A percentile compares a stretch with the other conserved stretches of the same genome.
Evolutionary conservation across 2,329 filamentous ascomycete species (phyloP).

Genomic region (Clarireedia monteithiana): DNA sequence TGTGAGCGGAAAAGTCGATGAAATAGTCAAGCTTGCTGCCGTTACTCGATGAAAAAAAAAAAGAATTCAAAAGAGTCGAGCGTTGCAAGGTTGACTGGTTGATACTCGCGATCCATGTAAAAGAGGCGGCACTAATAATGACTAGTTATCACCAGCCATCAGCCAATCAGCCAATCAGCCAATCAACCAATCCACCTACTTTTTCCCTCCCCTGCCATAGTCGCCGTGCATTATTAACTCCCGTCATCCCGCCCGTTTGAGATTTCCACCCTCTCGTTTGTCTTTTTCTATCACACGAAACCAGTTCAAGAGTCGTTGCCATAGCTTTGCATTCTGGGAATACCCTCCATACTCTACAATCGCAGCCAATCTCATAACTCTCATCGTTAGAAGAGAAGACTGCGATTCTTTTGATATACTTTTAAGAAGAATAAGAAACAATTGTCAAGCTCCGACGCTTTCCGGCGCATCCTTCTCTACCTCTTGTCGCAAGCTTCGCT

Average conservation of each 20-base stretch:
- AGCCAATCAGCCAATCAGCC: background rate
- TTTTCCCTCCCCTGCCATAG: background rate
- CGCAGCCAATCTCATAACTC: background rate
- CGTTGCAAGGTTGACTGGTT: background rate
- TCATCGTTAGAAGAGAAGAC: background rate
- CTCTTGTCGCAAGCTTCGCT: slow-evolving; percentile 10
- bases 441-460: slow-evolving; percentile 12
- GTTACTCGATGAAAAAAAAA: background rate
- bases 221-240: slow-evolving; percentile 2
- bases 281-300: slow-evolving; percentile 3
- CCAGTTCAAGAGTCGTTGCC: background rate
- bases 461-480: slow-evolving; percentile 18
- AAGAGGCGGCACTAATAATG: background rate
- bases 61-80: background rate
- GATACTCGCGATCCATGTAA: background rate
- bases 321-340: background rate
- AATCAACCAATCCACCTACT: background rate
- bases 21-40: too few relatives aligned
- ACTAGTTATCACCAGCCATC: background rate
- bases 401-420: slow-evolving; percentile 3
- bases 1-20: too few relatives aligned
- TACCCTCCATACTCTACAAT: background rate
- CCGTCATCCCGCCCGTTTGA: slow-evolving; percentile 6
- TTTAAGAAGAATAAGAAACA: background rate
- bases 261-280: slow-evolving; percentile 4